Percentiles rank a stretch among this genome's conserved stretches.
Conservation (phyloP, 75 land plant species). For the Azolla pinnata region DNA sequence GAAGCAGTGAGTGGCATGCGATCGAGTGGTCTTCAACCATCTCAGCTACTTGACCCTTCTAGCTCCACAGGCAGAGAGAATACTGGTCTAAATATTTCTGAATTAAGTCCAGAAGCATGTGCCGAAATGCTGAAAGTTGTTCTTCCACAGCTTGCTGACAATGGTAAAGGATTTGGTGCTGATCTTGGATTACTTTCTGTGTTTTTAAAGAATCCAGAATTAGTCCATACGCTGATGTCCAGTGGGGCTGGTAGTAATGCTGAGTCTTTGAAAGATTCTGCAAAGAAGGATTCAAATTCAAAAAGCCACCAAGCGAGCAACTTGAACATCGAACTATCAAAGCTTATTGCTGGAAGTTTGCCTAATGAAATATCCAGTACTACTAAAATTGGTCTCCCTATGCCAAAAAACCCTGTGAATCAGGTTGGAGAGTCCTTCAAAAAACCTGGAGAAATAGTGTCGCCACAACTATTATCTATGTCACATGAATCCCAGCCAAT, state of each 20-base stretch:
- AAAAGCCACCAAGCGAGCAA: not conserved
- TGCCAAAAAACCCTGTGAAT: not conserved
- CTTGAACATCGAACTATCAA: not conserved
- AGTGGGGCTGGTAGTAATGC: not conserved
- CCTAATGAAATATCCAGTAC: not conserved
- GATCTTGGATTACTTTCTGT: slow-evolving; percentile 73
- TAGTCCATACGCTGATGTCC: slow-evolving; percentile 62
- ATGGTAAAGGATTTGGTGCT: slow-evolving; percentile 24
- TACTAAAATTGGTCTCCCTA: not conserved
- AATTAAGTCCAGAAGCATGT: slow-evolving; percentile 2
- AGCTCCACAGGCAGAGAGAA: not conserved
- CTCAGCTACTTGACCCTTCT: not conserved
- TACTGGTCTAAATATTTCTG: not conserved
- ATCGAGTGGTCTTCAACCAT: no score
- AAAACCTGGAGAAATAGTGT: not conserved
- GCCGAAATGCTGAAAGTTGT: not conserved
- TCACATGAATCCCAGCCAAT: not conserved
- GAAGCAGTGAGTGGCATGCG: no score
- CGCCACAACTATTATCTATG: not conserved
- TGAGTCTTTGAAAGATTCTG: not conserved
- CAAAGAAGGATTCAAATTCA: not conserved
- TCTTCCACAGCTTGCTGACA: slow-evolving; percentile 8
- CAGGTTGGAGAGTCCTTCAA: not conserved
- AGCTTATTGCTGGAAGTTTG: not conserved
- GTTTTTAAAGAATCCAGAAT: slow-evolving; percentile 64